These are phyloP conservation scores for Penicillium flavigenum DNA, from an alignment of 495 filamentous ascomycete species.

Conservation along the genomic window DNA sequence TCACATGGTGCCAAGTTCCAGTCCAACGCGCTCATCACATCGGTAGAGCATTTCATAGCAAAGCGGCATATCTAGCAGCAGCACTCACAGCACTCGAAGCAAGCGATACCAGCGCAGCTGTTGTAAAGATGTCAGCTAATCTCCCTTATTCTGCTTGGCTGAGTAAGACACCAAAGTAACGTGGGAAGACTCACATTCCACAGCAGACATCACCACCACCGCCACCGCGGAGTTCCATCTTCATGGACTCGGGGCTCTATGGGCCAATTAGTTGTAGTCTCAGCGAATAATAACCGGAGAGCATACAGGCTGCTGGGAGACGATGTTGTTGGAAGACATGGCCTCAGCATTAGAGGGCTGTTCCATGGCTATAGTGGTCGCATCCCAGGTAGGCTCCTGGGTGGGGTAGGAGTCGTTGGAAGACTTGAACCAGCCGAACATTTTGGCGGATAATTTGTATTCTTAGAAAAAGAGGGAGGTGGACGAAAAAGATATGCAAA, in stretches of 20 bases:
- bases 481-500: neutral
- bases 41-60: neutral
- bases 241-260: slow-evolving; percentile 7
- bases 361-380: slow-evolving; percentile 9
- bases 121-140: neutral
- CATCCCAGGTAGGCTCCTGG: slow-evolving; percentile 9
- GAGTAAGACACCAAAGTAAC: neutral
- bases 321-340: slow-evolving; percentile 5
- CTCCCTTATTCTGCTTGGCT: too few relatives aligned
- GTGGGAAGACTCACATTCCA: slow-evolving; percentile 4
- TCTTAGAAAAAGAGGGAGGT: neutral
- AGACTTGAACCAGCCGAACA: slow-evolving; percentile 15
- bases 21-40: neutral
- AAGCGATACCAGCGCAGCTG: slow-evolving; percentile 11
- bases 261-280: neutral
- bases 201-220: slow-evolving; percentile 14
- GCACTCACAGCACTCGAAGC: slow-evolving; percentile 15
- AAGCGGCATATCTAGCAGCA: slow-evolving; percentile 7
- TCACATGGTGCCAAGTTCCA: neutral
- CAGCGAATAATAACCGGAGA: neutral
- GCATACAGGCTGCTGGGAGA: slow-evolving; percentile 10
- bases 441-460: neutral
- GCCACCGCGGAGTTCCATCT: slow-evolving; percentile 13
- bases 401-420: slow-evolving; percentile 5
- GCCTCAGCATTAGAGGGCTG: slow-evolving; percentile 6